Conservation (phyloP, 2,329 filamentous ascomycete genomes). For the Coniochaeta sp. region DNA sequence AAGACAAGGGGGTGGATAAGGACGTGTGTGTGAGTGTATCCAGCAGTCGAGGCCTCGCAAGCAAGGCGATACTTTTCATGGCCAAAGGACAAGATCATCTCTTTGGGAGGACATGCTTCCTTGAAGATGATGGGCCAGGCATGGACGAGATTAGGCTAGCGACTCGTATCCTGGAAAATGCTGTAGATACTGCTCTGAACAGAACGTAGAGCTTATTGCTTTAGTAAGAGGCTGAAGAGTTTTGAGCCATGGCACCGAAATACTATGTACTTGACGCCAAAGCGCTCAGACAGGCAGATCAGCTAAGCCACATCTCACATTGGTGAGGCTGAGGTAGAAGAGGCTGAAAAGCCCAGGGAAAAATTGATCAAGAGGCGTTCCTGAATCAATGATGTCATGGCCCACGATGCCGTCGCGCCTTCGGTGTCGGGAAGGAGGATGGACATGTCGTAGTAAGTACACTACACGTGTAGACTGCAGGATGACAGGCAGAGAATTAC, state of each 20-base stretch:
- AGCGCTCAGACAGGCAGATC: too few relatives aligned
- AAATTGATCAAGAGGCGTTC: not conserved
- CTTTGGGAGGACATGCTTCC: constrained; percentile 19
- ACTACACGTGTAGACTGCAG: too few relatives aligned
- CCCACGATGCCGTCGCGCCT: not conserved
- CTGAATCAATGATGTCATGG: not conserved
- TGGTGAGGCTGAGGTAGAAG: not conserved
- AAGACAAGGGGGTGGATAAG: constrained; percentile 19
- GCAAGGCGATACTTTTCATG: constrained; percentile 18
- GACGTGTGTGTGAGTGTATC: constrained; percentile 19
- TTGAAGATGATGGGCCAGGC: constrained; percentile 19
- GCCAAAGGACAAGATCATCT: constrained; percentile 19
- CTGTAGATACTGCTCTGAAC: not conserved
- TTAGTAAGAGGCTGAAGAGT: too few relatives aligned
- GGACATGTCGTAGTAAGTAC: too few relatives aligned
- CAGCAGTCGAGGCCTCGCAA: constrained; percentile 15
- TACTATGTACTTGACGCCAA: too few relatives aligned
- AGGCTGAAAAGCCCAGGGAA: not conserved
- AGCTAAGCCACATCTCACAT: not conserved
- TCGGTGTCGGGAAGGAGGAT: too few relatives aligned
- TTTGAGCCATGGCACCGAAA: not conserved
- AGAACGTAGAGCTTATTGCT: not conserved
- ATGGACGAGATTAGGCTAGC: constrained; percentile 19
- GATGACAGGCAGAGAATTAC: too few relatives aligned
- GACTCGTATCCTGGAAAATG: constrained; percentile 13